phyloP scores from a whole-genome alignment of 2,329 filamentous ascomycete genomes.

The Aspergillus sp. region DNA sequence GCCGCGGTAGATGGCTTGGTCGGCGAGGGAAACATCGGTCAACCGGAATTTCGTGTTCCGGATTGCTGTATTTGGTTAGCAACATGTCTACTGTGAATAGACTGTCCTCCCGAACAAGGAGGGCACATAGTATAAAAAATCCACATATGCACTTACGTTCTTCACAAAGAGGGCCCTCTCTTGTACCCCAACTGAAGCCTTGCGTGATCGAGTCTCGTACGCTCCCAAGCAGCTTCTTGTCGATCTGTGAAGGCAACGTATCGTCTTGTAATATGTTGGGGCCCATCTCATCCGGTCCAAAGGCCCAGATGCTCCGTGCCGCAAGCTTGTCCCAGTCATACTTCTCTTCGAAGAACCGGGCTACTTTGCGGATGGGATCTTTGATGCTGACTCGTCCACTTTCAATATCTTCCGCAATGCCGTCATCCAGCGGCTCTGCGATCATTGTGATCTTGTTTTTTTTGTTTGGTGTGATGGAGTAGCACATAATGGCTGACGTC shows the following conservation, averaged over 20 bases:
- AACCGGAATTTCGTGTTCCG: conserved; percentile 97
- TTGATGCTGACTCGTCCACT: conserved; percentile 84
- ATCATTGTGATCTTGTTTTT: conserved; percentile 99
- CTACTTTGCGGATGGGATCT: conserved; percentile 87
- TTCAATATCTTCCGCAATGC: conserved; percentile 93
- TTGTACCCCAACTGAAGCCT: conserved; percentile 93
- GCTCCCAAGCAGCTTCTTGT: conserved; percentile 82
- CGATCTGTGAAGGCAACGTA: conserved; percentile 88
- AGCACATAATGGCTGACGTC: conserved; percentile 96
- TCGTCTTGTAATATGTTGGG: conserved; percentile 97
- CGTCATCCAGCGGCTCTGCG: conserved; percentile 90
- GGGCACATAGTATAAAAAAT: neutral
- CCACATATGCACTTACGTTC: conserved; percentile 66
- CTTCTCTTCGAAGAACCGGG: conserved; percentile 94
- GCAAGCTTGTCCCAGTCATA: conserved; percentile 97
- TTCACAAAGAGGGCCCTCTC: conserved; percentile 95
- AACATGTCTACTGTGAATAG: conserved; percentile 3
- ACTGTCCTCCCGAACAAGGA: neutral
- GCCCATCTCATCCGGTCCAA: conserved; percentile 90
- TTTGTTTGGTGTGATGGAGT: conserved; percentile 96
- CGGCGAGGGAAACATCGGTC: conserved; percentile 81
- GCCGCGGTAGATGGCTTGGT: conserved; percentile 89
- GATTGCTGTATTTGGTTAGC: conserved; percentile 61
- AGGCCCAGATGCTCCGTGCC: conserved; percentile 95
- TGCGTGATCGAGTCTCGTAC: conserved; percentile 92